A percentile compares a stretch with the other conserved stretches of the same genome.
These are phyloP conservation scores for Eremochloa ophiuroides DNA, from an alignment of 176 grass and related monocot species.

Conservation along the genomic window DNA sequence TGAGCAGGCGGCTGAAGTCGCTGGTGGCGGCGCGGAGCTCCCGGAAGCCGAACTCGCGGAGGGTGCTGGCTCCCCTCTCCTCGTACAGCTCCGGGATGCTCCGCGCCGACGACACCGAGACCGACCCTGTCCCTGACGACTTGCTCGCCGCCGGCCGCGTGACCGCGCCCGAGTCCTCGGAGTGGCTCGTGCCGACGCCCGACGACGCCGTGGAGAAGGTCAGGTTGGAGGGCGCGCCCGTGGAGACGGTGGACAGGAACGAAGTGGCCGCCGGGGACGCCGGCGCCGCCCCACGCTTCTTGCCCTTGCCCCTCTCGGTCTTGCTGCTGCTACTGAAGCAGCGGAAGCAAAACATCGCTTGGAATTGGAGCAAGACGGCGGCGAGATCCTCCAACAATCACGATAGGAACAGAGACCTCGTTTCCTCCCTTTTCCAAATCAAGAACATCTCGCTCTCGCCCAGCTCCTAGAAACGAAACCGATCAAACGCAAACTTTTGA, in stretches of 20 bases:
- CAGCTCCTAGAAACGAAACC: neutral
- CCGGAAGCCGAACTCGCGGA: constrained; percentile 52
- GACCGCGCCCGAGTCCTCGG: constrained; percentile 12
- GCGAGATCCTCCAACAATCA: neutral
- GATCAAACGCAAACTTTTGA: neutral
- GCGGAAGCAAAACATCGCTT: constrained; percentile 38
- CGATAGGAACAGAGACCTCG: neutral
- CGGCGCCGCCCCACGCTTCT: neutral
- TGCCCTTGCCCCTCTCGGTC: neutral
- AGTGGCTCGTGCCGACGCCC: constrained; percentile 24
- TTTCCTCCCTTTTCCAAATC: neutral
- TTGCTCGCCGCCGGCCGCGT: constrained; percentile 18
- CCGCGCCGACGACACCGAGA: constrained; percentile 46
- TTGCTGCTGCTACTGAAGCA: constrained; percentile 3
- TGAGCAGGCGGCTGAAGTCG: constrained; percentile 68
- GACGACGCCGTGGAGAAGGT: constrained; percentile 10
- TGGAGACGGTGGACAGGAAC: constrained; percentile 14
- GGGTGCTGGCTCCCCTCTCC: constrained; percentile 43
- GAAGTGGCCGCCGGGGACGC: neutral
- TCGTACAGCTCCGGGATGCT: constrained; percentile 76
- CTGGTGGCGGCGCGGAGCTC: constrained; percentile 60
- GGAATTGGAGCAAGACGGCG: neutral
- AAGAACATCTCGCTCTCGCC: neutral
- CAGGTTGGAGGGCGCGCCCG: constrained; percentile 12
- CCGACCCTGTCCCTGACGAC: constrained; percentile 49